These are phyloP conservation scores for Paramyrothecium sp. DNA, from an alignment of 2,329 filamentous ascomycete genomes.

Conservation along the genomic window DNA sequence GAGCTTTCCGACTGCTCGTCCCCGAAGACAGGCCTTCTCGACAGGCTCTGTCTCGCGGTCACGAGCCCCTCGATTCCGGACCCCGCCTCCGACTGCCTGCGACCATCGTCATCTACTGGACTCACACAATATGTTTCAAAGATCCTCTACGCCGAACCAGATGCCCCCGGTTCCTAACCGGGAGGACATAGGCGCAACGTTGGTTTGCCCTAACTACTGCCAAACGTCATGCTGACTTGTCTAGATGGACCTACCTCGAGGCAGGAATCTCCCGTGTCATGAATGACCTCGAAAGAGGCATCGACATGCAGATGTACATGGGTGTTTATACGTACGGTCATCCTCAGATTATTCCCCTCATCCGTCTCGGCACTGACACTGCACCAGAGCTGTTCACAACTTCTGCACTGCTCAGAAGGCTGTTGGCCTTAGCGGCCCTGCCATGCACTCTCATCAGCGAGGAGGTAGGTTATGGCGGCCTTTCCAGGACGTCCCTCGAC, in stretches of 20 bases:
- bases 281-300: constrained; percentile 84
- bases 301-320: constrained; percentile 98
- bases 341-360: not conserved
- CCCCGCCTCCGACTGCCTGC: constrained; percentile 15
- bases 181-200: constrained; percentile 59
- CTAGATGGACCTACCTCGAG: constrained; percentile 87
- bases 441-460: constrained; percentile 37
- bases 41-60: constrained; percentile 10
- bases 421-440: constrained; percentile 54
- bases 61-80: constrained; percentile 18
- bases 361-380: constrained; percentile 30
- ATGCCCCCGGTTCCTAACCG: constrained; percentile 60
- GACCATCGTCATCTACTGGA: constrained; percentile 13
- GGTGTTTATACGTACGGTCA: constrained; percentile 78
- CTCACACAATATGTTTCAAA: not conserved
- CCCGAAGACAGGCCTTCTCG: not conserved
- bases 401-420: constrained; percentile 99
- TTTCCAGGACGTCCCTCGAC: not conserved
- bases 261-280: constrained; percentile 89
- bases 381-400: constrained; percentile 81
- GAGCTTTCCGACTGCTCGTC: not conserved
- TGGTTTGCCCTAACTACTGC: constrained; percentile 13
- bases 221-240: constrained; percentile 17
- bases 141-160: constrained; percentile 23
- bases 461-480: constrained; percentile 55